phyloP scores from a whole-genome alignment of 1,139 yeast species.

The Taphrina flavorubra region DNA sequence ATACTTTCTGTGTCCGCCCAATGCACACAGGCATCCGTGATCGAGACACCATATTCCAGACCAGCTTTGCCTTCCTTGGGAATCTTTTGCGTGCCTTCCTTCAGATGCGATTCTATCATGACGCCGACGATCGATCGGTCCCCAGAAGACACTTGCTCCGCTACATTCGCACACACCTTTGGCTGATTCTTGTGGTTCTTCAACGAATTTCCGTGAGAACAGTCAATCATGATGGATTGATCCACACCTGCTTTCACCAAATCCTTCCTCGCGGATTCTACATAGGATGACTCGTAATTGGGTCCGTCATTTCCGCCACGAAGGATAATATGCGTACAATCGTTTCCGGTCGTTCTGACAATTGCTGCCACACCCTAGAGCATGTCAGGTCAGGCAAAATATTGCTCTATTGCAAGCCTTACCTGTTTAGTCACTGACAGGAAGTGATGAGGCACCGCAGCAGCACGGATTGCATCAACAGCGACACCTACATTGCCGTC shows the following conservation, averaged over 20 bases:
- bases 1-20: slow-evolving; percentile 88
- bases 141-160: slow-evolving; percentile 81
- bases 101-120: slow-evolving; percentile 92
- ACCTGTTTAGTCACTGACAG: slow-evolving; percentile 97
- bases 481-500: slow-evolving; percentile 95
- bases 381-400: slow-evolving; percentile 53
- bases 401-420: slow-evolving; percentile 65
- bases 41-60: slow-evolving; percentile 92
- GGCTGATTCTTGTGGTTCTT: slow-evolving; percentile 97
- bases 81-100: slow-evolving; percentile 89
- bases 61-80: slow-evolving; percentile 64
- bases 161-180: slow-evolving; percentile 76
- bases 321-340: slow-evolving; percentile 74
- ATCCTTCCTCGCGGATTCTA: slow-evolving; percentile 73
- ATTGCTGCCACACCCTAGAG: slow-evolving; percentile 87
- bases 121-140: slow-evolving; percentile 83
- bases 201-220: slow-evolving; percentile 95
- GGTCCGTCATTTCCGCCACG: slow-evolving; percentile 97
- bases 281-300: slow-evolving; percentile 82
- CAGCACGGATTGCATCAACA: slow-evolving; percentile 90
- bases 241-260: slow-evolving; percentile 55
- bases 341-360: slow-evolving; percentile 44
- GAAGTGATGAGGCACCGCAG: slow-evolving; percentile 91
- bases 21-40: slow-evolving; percentile 94
- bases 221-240: slow-evolving; percentile 83